These are phyloP conservation scores for Sporisorium scitamineum DNA, from an alignment of 1,284 basidiomycete genomes.

Conservation along the genomic window DNA sequence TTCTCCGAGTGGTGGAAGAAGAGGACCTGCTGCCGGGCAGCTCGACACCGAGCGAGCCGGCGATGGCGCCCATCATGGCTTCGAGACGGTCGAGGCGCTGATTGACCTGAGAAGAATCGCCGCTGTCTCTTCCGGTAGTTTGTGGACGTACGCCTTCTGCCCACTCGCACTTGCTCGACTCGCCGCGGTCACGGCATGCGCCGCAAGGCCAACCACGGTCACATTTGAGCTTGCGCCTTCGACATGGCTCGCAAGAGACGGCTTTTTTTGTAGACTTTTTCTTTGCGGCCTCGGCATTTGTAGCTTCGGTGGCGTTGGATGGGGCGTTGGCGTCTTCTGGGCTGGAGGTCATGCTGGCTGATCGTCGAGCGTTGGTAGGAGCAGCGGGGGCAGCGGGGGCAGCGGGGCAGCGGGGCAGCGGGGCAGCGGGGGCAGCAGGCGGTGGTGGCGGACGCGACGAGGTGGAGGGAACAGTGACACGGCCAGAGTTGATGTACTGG, in stretches of 20 bases:
- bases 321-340: conserved; percentile 5
- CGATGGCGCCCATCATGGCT: conserved; percentile 53
- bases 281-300: conserved; percentile 20
- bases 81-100: conserved; percentile 58
- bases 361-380: neutral
- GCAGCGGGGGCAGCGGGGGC: neutral
- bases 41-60: conserved; percentile 39
- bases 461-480: conserved; percentile 12
- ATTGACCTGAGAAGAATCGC: conserved; percentile 32
- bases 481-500: conserved; percentile 12
- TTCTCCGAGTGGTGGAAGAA: conserved; percentile 12
- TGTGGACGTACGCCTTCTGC: conserved; percentile 61
- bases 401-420: too few species aligned
- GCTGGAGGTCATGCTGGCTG: conserved; percentile 26
- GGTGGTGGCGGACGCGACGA: conserved; percentile 3
- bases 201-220: conserved; percentile 60
- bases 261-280: conserved; percentile 62
- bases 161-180: conserved; percentile 62
- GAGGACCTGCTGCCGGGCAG: conserved; percentile 29
- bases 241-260: conserved; percentile 62
- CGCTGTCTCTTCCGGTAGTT: conserved; percentile 48
- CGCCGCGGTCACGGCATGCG: conserved; percentile 52
- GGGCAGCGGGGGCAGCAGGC: neutral
- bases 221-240: conserved; percentile 63
- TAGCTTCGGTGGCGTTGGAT: conserved; percentile 5